Percentiles rank a stretch among this genome's conserved stretches.
phyloP scores from a whole-genome alignment of 2,329 filamentous ascomycete species.

The Teratosphaeria zuluensis region DNA sequence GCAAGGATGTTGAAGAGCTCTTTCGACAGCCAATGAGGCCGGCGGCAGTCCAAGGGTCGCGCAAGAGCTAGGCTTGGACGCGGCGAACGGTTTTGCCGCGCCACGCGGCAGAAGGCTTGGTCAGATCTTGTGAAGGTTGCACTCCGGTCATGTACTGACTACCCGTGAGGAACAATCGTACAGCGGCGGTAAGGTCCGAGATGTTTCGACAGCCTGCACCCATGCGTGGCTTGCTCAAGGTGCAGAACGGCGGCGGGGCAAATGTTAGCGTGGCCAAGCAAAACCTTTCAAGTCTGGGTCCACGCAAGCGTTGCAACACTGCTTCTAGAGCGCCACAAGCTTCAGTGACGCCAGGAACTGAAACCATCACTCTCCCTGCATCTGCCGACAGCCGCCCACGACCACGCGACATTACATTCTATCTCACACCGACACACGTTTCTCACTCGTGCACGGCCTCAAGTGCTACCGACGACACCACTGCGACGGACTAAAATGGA shows the following conservation, averaged over 20 bases:
- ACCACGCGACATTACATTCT: neutral
- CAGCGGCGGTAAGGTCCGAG: neutral
- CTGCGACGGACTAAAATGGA: conserved; percentile 21
- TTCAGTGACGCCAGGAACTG: neutral
- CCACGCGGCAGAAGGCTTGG: neutral
- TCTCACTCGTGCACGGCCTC: neutral
- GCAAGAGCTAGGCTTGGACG: neutral
- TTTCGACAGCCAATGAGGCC: neutral
- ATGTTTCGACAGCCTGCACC: neutral
- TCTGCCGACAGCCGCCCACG: neutral
- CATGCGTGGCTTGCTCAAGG: neutral
- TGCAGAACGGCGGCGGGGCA: neutral
- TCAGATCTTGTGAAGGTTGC: neutral
- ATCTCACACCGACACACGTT: neutral
- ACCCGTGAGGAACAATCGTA: neutral
- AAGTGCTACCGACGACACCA: neutral
- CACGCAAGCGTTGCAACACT: neutral
- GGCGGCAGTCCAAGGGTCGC: neutral
- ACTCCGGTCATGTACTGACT: neutral
- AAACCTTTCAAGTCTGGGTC: neutral
- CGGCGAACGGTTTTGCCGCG: neutral
- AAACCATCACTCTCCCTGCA: neutral
- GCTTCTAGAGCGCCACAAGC: neutral
- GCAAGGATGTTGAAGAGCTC: neutral
- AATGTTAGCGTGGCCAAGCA: neutral